phyloP scores from a whole-genome alignment of 805 yeast species.

The Ogataea trehaloabstinens region DNA sequence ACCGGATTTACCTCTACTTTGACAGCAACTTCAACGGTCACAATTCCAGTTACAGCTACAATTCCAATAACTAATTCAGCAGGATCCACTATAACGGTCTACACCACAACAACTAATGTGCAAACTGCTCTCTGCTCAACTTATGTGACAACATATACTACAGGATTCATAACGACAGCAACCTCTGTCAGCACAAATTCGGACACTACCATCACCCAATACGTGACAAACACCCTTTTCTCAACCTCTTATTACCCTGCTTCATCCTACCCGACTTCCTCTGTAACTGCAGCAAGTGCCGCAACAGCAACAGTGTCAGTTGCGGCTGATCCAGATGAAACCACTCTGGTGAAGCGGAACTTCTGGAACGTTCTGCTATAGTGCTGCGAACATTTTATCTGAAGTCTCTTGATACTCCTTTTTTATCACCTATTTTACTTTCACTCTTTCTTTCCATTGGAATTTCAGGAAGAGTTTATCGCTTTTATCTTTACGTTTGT shows the following conservation, averaged over 20 bases:
- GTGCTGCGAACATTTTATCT: slow-evolving; percentile 4
- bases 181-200: slow-evolving; percentile 10
- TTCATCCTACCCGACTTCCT: slow-evolving; percentile 4
- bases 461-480: background rate
- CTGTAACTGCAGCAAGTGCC: slow-evolving; percentile 6
- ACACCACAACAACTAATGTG: slow-evolving; percentile 29
- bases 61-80: slow-evolving; percentile 30
- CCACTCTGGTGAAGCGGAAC: slow-evolving; percentile 15
- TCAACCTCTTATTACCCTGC: slow-evolving; percentile 7
- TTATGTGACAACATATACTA: slow-evolving; percentile 15
- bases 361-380: slow-evolving; percentile 20
- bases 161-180: slow-evolving; percentile 13
- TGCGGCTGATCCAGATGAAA: slow-evolving; percentile 13
- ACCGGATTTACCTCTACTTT: slow-evolving; percentile 15
- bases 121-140: slow-evolving; percentile 23
- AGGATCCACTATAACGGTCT: slow-evolving; percentile 27
- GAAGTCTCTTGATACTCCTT: background rate
- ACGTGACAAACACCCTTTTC: slow-evolving; percentile 7
- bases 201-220: slow-evolving; percentile 3
- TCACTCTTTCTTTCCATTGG: background rate
- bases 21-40: slow-evolving; percentile 22
- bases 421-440: background rate
- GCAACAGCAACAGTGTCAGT: slow-evolving; percentile 11
- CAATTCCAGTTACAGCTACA: slow-evolving; percentile 32
- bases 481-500: slow-evolving; percentile 1